Evolutionary conservation across 1,284 basidiomycete genomes (phyloP).

Genomic region (Ceratobasidium sp.): DNA sequence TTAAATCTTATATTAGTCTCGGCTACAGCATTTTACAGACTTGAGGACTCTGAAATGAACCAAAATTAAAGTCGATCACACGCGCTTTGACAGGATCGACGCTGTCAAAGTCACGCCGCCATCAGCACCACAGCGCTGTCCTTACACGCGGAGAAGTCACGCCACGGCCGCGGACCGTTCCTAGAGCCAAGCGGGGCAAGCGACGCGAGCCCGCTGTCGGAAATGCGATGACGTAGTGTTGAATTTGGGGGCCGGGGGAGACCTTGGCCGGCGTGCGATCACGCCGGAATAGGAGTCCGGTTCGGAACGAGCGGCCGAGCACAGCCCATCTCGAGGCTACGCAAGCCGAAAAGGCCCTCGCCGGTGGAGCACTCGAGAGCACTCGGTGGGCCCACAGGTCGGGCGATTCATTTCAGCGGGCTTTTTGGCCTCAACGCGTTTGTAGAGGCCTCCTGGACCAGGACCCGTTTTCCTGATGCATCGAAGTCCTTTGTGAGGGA

Average conservation of each 20-base stretch:
- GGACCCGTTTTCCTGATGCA: constrained; percentile 19
- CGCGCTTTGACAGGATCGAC: constrained; percentile 11
- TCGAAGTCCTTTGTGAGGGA: too few relatives aligned
- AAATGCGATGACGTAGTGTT: neutral
- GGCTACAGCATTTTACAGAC: too few relatives aligned
- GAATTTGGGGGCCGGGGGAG: neutral
- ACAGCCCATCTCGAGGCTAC: neutral
- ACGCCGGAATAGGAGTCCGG: neutral
- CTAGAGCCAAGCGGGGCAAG: neutral
- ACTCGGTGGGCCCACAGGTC: neutral
- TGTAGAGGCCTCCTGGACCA: neutral
- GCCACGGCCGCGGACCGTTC: neutral
- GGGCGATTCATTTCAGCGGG: neutral
- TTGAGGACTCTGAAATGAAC: neutral
- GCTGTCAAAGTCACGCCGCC: neutral
- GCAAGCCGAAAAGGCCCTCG: neutral
- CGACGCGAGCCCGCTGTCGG: neutral
- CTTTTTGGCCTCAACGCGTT: constrained; percentile 8
- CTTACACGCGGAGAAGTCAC: neutral
- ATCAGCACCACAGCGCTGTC: neutral
- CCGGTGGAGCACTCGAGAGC: constrained; percentile 7
- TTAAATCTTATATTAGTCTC: too few relatives aligned
- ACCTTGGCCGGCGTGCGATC: constrained; percentile 17
- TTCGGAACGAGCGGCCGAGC: neutral
- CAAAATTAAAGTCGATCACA: neutral